phyloP scores from a whole-genome alignment of 768 basidiomycete genomes.

The Leccinum variicolor region DNA sequence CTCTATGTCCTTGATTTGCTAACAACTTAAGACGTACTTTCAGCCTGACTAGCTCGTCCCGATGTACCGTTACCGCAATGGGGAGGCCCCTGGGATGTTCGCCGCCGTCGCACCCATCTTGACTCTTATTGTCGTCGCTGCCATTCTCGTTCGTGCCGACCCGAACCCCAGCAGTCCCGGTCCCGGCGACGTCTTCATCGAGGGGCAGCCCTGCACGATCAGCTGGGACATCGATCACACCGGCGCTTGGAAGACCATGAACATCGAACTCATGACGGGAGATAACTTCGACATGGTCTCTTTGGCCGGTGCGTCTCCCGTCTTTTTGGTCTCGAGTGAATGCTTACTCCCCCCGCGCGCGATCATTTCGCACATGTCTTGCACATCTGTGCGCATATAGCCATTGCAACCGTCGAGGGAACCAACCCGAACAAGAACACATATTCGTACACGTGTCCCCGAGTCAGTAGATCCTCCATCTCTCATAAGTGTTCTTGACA shows the following conservation, averaged over 20 bases:
- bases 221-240: slow-evolving; percentile 58
- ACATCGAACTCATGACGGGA: slow-evolving; percentile 80
- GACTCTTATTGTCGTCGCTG: slow-evolving; percentile 22
- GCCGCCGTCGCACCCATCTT: slow-evolving; percentile 9
- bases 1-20: neutral
- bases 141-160: slow-evolving; percentile 47
- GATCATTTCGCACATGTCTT: neutral
- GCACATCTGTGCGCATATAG: slow-evolving; percentile 34
- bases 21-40: neutral
- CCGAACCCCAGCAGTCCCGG: slow-evolving; percentile 57
- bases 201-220: slow-evolving; percentile 53
- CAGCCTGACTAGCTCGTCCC: neutral
- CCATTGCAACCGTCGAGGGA: slow-evolving; percentile 65
- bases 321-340: neutral
- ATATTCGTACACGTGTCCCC: slow-evolving; percentile 63
- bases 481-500: neutral
- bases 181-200: slow-evolving; percentile 55
- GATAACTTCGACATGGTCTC: slow-evolving; percentile 65
- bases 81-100: slow-evolving; percentile 15
- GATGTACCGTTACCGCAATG: slow-evolving; percentile 6
- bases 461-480: slow-evolving; percentile 37
- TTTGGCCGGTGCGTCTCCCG: slow-evolving; percentile 52
- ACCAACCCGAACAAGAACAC: slow-evolving; percentile 42
- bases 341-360: neutral
- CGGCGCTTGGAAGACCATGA: slow-evolving; percentile 66